Percentiles rank a stretch among this genome's conserved stretches.
Conservation (phyloP, 192 early-diverging fungal genomes). For the Umbelopsis sp. region DNA sequence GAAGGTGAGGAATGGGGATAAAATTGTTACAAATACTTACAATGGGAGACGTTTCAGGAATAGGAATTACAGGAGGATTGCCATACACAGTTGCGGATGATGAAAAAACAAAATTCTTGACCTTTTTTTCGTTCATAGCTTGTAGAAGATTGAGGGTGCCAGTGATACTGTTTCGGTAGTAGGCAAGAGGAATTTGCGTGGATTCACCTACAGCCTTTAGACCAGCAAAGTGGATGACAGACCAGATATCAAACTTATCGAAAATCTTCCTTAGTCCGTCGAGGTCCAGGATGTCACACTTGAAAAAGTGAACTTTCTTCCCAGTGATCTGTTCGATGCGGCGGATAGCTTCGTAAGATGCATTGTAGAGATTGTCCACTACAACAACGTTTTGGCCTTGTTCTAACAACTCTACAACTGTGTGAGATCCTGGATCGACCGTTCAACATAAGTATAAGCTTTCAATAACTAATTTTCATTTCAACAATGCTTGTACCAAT, state of each 20-base stretch:
- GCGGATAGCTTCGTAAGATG: constrained; percentile 71
- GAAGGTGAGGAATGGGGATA: too few species aligned
- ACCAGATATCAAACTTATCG: constrained; percentile 44
- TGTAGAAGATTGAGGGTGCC: constrained; percentile 85
- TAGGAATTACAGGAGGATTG: constrained; percentile 54
- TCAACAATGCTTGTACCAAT: constrained; percentile 56
- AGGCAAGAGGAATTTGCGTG: constrained; percentile 75
- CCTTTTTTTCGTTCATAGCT: constrained; percentile 74
- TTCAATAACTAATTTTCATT: neutral
- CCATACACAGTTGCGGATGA: constrained; percentile 93
- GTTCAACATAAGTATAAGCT: neutral
- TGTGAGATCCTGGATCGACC: constrained; percentile 64
- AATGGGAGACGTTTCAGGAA: constrained; percentile 63
- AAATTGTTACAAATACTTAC: constrained; percentile 19
- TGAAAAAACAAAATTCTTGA: constrained; percentile 91
- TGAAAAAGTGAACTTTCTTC: constrained; percentile 63
- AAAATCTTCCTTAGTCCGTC: constrained; percentile 74
- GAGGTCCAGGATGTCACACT: constrained; percentile 80
- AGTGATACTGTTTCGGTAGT: constrained; percentile 92
- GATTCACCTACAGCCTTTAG: constrained; percentile 89
- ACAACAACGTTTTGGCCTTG: constrained; percentile 78
- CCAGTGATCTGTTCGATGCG: constrained; percentile 68
- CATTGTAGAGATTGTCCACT: constrained; percentile 86
- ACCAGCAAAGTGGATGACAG: constrained; percentile 85
- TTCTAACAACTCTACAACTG: constrained; percentile 78